Evolutionary conservation across 2,329 filamentous ascomycete genomes (phyloP), one percentile per base, ranked within the genome.

Genomic region (Microcyclospora pomicola): DNA sequence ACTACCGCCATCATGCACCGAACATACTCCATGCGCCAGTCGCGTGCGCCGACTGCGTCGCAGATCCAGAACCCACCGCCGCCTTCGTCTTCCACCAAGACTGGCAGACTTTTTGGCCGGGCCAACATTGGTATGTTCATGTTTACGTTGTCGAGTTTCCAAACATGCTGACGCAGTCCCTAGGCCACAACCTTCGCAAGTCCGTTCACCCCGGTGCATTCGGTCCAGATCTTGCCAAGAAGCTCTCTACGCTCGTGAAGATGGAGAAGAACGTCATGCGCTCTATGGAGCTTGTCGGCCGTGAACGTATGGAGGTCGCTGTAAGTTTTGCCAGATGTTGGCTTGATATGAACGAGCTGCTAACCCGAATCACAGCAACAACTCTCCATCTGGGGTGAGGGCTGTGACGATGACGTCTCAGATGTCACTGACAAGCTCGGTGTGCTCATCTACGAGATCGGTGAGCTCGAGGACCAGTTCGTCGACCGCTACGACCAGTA

Each of bases 181-280:
- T 53, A 79, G 78, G 79, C 57, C 75, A 82, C 69, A 74, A 70
- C 31, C 75, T 86, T 59, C 75, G 82, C 52, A 73, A 77, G 57
- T 80, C 80, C 56, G 73, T 79, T 32, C 50, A 53, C 38, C 80
- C 82, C 46, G 82, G 82, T 49, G 79, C 81, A 52, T 86, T 85
- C 54, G 77, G 77, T 28, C 77, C 87, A 41, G 91, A 98, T 55
- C 78, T 98, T 42, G 82, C 91, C 42, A 95, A 94, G 75, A 98
- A 98, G 74, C 79, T 98, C 45, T 85, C 87, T 31, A 84, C 93
- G 68, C 75, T 98, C 37, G 91, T 98, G 47, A 98, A 98, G 76
- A 98, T 98, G 91, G 91, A 98, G 69, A 98, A 98, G 78, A 96
- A 98, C 60, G 84, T 95, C 40, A 98, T 98, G 91, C 85, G 91